phyloP scores from a whole-genome alignment of 768 basidiomycete species.

The Chalciporus pseudorubinellus region DNA sequence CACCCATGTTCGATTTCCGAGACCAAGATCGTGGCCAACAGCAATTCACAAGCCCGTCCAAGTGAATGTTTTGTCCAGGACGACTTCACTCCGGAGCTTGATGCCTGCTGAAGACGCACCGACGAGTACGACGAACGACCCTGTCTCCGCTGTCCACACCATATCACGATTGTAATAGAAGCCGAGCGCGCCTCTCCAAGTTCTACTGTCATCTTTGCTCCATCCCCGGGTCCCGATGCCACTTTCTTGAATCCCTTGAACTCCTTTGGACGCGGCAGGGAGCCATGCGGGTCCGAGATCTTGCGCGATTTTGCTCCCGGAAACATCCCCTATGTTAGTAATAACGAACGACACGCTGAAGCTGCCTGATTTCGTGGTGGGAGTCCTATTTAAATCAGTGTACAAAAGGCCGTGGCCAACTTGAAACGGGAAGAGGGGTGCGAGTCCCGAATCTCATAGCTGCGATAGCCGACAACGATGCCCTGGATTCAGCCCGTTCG shows the following conservation, averaged over 20 bases:
- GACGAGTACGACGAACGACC: background rate
- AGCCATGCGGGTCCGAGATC: constrained; percentile 40
- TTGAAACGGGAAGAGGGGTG: background rate
- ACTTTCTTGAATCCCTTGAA: constrained; percentile 51
- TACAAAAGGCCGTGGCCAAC: background rate
- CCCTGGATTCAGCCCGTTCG: too few species aligned
- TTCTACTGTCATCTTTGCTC: background rate
- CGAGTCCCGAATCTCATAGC: constrained; percentile 1
- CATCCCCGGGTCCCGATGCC: background rate
- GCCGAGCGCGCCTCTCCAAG: background rate
- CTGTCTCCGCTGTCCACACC: background rate
- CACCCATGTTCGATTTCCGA: background rate
- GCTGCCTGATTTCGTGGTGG: background rate
- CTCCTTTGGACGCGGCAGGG: constrained; percentile 42
- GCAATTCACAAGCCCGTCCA: background rate
- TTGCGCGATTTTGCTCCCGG: constrained; percentile 48
- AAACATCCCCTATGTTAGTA: constrained; percentile 33
- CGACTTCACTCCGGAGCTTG: background rate
- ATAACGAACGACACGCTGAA: constrained; percentile 36
- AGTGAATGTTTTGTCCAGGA: background rate
- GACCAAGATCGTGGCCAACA: too few species aligned
- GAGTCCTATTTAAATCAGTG: background rate
- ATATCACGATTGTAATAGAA: background rate
- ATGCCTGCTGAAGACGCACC: background rate
- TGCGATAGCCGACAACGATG: background rate